A percentile compares a stretch with the other conserved stretches of the same genome.
Conservation (phyloP, 306 rosid genomes). For the Castanopsis chinensis region DNA sequence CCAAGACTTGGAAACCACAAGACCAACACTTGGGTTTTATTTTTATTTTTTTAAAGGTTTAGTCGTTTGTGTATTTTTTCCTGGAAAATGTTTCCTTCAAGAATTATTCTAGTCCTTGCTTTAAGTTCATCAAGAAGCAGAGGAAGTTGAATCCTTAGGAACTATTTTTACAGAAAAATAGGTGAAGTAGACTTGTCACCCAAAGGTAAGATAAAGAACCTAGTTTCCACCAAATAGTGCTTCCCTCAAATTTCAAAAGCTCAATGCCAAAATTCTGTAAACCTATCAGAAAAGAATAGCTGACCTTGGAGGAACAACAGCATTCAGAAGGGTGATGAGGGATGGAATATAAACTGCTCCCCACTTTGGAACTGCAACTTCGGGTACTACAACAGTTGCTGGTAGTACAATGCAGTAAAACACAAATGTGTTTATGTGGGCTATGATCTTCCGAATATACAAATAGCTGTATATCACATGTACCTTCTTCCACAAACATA, state of each 20-base stretch:
- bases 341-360: constrained; percentile 81
- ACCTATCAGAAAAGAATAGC: background rate
- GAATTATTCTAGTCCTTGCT: too few relatives aligned
- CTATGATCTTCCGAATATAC: constrained; percentile 75
- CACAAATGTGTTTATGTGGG: constrained; percentile 71
- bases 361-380: constrained; percentile 82
- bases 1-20: too few relatives aligned
- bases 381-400: constrained; percentile 79
- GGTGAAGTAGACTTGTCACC: too few relatives aligned
- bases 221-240: background rate
- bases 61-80: too few relatives aligned
- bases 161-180: background rate
- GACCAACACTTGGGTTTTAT: too few relatives aligned
- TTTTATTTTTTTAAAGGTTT: too few relatives aligned
- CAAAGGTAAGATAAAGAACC: background rate
- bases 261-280: background rate
- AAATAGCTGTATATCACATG: constrained; percentile 89
- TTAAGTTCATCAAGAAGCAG: background rate
- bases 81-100: too few relatives aligned
- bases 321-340: constrained; percentile 69
- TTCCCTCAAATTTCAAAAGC: background rate
- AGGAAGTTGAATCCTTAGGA: background rate
- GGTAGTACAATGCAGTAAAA: constrained; percentile 79
- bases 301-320: constrained; percentile 84
- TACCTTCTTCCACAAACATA: constrained; percentile 67